Percentiles rank a stretch among this genome's conserved stretches.
These are phyloP conservation scores for Micractinium sp. DNA, from an alignment of 139 green algal genomes.

Conservation along the genomic window DNA sequence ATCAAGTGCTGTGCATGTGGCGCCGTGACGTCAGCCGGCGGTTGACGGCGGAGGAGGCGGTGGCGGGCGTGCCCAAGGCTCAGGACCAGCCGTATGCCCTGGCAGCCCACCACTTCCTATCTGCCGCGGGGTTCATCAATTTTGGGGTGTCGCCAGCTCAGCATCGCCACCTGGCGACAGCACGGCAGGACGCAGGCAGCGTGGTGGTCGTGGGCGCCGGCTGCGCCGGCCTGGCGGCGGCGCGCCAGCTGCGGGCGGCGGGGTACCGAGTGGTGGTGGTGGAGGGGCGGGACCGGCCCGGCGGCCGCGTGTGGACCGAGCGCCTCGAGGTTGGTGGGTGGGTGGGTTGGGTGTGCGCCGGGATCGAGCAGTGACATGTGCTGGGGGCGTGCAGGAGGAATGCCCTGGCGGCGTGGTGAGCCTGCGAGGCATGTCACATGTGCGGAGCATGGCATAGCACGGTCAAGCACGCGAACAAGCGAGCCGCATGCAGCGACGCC, in stretches of 20 bases:
- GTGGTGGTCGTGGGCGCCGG: conserved; percentile 94
- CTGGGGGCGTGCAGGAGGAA: no score
- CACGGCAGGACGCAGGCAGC: conserved; percentile 32
- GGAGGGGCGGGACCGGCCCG: conserved; percentile 79
- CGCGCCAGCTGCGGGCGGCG: conserved; percentile 81
- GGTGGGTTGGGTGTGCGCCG: not conserved
- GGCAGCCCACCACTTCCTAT: conserved; percentile 73
- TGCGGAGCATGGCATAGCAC: no score
- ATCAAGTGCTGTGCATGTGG: conserved; percentile 65
- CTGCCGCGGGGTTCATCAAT: conserved; percentile 88
- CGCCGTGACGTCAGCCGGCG: conserved; percentile 43
- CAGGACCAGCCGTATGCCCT: conserved; percentile 35
- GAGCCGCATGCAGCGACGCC: no score
- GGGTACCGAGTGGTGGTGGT: conserved; percentile 88
- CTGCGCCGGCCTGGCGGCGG: conserved; percentile 78
- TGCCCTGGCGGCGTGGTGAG: no score
- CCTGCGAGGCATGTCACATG: no score
- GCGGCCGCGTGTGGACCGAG: conserved; percentile 85
- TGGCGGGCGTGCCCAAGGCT: not conserved
- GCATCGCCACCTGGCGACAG: not conserved
- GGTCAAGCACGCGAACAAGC: not conserved
- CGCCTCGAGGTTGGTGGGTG: conserved; percentile 58
- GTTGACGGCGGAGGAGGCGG: conserved; percentile 59
- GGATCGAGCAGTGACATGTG: no score
- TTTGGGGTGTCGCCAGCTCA: conserved; percentile 75